phyloP scores from a whole-genome alignment of 257 asterid species.

The Fraxinus cuspidata region DNA sequence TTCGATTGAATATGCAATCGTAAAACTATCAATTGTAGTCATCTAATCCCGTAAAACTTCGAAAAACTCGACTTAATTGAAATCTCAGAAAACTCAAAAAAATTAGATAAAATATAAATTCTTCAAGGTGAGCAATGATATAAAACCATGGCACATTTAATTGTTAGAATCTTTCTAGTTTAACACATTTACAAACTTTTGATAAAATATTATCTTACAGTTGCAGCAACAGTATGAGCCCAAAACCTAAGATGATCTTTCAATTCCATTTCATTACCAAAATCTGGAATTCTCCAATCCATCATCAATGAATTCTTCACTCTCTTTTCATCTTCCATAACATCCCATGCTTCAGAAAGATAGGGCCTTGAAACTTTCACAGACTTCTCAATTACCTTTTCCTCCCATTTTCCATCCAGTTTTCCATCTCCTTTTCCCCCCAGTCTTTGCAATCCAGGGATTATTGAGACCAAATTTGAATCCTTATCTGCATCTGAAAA shows the following conservation, averaged over 20 bases:
- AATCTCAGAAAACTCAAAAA: no score
- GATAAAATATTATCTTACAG: slow-evolving; percentile 38
- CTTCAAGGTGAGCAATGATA: neutral
- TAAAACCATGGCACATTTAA: neutral
- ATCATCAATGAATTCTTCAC: slow-evolving; percentile 17
- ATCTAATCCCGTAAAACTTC: neutral
- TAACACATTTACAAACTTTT: neutral
- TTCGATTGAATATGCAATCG: neutral
- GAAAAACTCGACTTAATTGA: neutral
- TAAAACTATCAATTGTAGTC: neutral
- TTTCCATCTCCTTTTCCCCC: slow-evolving; percentile 26
- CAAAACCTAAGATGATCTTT: slow-evolving; percentile 67
- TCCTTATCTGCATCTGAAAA: slow-evolving; percentile 59
- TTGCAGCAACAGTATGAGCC: slow-evolving; percentile 81
- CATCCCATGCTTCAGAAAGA: slow-evolving; percentile 59
- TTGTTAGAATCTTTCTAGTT: neutral
- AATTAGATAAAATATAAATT: no score
- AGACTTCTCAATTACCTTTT: slow-evolving; percentile 2
- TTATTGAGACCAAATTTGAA: slow-evolving; percentile 47
- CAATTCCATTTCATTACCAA: slow-evolving; percentile 56
- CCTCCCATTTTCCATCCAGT: neutral
- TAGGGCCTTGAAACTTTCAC: slow-evolving; percentile 42
- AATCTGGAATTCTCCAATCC: slow-evolving; percentile 52
- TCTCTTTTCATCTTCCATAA: slow-evolving; percentile 28
- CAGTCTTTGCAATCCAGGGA: slow-evolving; percentile 63